Evolutionary conservation across 345 rosid species (phyloP).

Genomic region (Corchorus capsularis): DNA sequence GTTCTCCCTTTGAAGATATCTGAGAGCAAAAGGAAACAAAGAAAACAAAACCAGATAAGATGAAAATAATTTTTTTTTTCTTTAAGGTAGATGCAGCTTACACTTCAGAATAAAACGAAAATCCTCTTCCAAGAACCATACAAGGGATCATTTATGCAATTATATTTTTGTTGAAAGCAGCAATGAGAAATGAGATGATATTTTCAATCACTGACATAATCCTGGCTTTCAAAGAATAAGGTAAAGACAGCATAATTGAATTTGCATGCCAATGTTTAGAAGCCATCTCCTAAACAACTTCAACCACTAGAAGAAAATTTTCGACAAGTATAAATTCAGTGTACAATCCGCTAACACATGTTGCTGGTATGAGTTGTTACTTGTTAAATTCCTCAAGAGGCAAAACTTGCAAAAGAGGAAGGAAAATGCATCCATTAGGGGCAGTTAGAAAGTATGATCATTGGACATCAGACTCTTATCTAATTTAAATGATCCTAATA

Average conservation of each 20-base stretch:
- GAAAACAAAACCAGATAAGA: background rate
- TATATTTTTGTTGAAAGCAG: background rate
- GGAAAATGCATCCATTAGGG: background rate
- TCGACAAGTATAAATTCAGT: background rate
- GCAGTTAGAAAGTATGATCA: background rate
- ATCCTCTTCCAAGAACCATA: background rate
- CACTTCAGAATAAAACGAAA: background rate
- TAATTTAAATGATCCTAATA: background rate
- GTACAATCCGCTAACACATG: background rate
- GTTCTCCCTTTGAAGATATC: constrained; percentile 35
- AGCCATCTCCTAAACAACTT: background rate
- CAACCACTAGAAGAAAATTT: background rate
- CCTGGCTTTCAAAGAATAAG: background rate
- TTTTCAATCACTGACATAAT: background rate
- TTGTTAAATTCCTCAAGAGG: background rate
- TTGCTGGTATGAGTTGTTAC: background rate
- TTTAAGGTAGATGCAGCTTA: no score
- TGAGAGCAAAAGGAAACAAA: constrained; percentile 23
- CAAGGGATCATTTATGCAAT: background rate
- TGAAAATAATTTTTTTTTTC: background rate
- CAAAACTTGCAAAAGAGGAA: background rate
- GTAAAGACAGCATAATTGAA: background rate
- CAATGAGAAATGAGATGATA: background rate
- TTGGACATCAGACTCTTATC: background rate
- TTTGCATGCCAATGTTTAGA: background rate